Evolutionary conservation across 2,329 filamentous ascomycete species (phyloP), one percentile per base, ranked within the genome.

Genomic region (Neopestalotiopsis rosae): DNA sequence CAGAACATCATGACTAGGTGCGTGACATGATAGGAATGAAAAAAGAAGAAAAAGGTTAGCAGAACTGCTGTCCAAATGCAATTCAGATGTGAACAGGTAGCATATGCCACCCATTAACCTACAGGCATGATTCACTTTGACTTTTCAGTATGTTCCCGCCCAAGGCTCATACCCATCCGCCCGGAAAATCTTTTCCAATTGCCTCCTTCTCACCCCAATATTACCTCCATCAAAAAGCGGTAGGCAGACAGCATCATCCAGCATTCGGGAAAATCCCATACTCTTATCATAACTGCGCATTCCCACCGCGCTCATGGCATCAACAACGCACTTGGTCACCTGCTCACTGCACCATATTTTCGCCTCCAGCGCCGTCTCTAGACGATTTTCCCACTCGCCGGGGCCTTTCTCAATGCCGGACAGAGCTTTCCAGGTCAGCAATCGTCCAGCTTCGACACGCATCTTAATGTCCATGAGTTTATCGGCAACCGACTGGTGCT

Each of bases 191-290:
- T 79, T 77, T 72, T 87, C 82, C 67, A 87, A 71, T 68, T 86
- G 82, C 34, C 85, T 77, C 65, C 85, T 80, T 56, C 86, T 77
- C 6, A 88, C 82, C 0, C 86, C 86, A 12, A 88, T 80, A 74
- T 88, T 88, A 0, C 86, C 86, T 0, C 86, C 85, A 69, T 88
- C 86, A 67, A 88, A 88, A 30, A 84, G 81, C 3, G 85, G 84
- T 65, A 87, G 69, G 4, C 80, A 82, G 70, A 84, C 79, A 0
- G 83, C 85, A 69, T 81, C 81, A 45, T 83, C 83, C 32, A 86
- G 72, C 13, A 86, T 71, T 30, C 80, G 77, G 1, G 79, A 74
- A 71, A 87, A 87, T 1, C 81, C 81, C 69, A 81, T 78, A 34
- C 80, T 77, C 5, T 74, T 75, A 28, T 80, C 77, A 69, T 86